Conservation (phyloP, 352 stramenopile genomes). For the Pythium brachiatum region DNA sequence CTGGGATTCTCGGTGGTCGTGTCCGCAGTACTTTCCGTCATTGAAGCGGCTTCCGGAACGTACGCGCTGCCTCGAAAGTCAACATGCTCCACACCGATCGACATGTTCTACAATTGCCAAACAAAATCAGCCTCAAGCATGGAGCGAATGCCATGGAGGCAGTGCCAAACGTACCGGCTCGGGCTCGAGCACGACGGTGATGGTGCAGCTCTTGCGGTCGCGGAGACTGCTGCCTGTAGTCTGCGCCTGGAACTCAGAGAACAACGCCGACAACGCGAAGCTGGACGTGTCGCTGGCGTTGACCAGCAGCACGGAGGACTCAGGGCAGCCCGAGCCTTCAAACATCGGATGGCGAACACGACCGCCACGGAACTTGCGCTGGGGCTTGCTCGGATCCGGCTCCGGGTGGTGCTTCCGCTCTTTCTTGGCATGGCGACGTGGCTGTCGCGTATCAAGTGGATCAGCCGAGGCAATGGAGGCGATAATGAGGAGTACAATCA, state of each 20-base stretch:
- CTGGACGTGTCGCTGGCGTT: slow-evolving; percentile 28
- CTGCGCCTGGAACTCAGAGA: slow-evolving; percentile 28
- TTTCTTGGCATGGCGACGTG: neutral
- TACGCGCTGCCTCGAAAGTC: slow-evolving; percentile 34
- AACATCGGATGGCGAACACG: slow-evolving; percentile 28
- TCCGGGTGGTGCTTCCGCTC: slow-evolving; percentile 1
- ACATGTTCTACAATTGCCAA: slow-evolving; percentile 26
- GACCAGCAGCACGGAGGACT: slow-evolving; percentile 23
- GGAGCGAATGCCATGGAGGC: neutral
- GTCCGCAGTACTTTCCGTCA: neutral
- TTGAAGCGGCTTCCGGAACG: slow-evolving; percentile 12
- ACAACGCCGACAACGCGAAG: slow-evolving; percentile 31
- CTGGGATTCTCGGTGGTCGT: neutral
- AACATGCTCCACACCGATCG: slow-evolving; percentile 33
- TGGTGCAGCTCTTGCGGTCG: slow-evolving; percentile 24
- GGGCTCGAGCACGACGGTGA: slow-evolving; percentile 28
- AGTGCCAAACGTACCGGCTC: slow-evolving; percentile 16
- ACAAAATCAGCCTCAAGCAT: neutral
- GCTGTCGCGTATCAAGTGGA: neutral
- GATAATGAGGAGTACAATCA: slow-evolving; percentile 3
- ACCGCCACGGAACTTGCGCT: slow-evolving; percentile 27
- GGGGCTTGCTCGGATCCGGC: neutral
- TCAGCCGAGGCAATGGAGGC: neutral
- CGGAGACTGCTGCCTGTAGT: slow-evolving; percentile 11
- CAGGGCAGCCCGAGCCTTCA: slow-evolving; percentile 27